Conservation (phyloP, 805 yeast species). For the Tetrapisispora namnaoensis region DNA sequence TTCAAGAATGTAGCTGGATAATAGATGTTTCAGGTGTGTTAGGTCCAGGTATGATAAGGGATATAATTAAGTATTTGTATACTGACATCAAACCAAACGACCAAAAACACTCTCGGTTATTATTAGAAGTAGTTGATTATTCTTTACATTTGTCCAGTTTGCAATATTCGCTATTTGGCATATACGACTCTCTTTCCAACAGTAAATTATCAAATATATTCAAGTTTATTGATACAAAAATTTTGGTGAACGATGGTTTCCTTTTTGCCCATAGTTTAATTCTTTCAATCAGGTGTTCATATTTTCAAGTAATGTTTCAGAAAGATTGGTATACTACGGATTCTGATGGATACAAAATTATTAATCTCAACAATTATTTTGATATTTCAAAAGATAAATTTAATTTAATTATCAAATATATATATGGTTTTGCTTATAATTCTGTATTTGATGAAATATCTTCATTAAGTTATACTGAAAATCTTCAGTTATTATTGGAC, state of each 20-base stretch:
- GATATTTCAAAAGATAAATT: conserved; percentile 35
- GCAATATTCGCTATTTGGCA: conserved; percentile 3
- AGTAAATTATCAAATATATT: neutral
- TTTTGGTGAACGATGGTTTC: conserved; percentile 40
- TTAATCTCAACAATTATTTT: conserved; percentile 40
- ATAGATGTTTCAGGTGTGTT: conserved; percentile 3
- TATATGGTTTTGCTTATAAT: conserved; percentile 41
- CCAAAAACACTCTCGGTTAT: conserved; percentile 4
- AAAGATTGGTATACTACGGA: conserved; percentile 38
- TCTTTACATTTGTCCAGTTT: conserved; percentile 14
- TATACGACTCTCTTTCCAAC: conserved; percentile 1
- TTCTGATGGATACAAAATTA: conserved; percentile 7
- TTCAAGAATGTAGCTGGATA: conserved; percentile 2
- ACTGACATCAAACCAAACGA: conserved; percentile 16
- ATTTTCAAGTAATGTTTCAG: conserved; percentile 50
- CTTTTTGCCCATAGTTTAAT: conserved; percentile 41
- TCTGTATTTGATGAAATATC: conserved; percentile 16
- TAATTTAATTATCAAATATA: conserved; percentile 38
- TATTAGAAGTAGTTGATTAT: conserved; percentile 13
- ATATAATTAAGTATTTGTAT: conserved; percentile 17
- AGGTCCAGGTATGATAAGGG: conserved; percentile 1
- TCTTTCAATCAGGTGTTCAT: conserved; percentile 48
- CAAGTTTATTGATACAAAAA: conserved; percentile 32
- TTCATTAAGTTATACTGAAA: conserved; percentile 4
- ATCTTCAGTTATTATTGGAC: conserved; percentile 36